phyloP scores from a whole-genome alignment of 169 alveolate genomes.

The Babesia sp. region DNA sequence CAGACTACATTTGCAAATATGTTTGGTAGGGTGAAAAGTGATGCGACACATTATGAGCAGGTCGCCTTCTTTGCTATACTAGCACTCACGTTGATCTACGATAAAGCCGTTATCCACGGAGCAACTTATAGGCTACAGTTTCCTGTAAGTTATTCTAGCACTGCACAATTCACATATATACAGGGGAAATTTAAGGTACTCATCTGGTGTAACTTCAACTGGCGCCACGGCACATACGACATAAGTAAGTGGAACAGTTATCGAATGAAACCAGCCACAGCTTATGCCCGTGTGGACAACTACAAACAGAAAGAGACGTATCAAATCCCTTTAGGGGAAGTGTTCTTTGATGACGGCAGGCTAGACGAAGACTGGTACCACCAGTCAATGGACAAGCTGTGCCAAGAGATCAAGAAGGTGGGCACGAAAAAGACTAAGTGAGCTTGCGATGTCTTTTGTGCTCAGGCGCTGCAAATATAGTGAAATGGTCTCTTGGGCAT shows the following conservation, averaged over 20 bases:
- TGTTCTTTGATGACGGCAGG: conserved; percentile 51
- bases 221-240: conserved; percentile 53
- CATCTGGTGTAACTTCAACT: conserved; percentile 40
- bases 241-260: conserved; percentile 17
- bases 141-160: not conserved
- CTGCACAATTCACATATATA: not conserved
- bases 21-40: conserved; percentile 29
- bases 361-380: conserved; percentile 43
- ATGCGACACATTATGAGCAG: not conserved
- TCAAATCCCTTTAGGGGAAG: conserved; percentile 49
- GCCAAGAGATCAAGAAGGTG: conserved; percentile 13
- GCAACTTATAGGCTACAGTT: conserved; percentile 5
- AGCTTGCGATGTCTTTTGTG: conserved; percentile 43
- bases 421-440: conserved; percentile 9
- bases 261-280: not conserved
- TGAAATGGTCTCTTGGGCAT: not conserved
- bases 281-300: conserved; percentile 5
- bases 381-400: conserved; percentile 25
- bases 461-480: conserved; percentile 22
- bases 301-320: not conserved
- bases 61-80: conserved; percentile 26
- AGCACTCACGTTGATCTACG: conserved; percentile 23
- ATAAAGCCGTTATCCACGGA: conserved; percentile 33
- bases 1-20: conserved; percentile 4
- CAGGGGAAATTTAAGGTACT: conserved; percentile 34